Base-by-base conservation (phyloP, 2,329 filamentous ascomycete genomes). In the Talaromyces sp. region DNA sequence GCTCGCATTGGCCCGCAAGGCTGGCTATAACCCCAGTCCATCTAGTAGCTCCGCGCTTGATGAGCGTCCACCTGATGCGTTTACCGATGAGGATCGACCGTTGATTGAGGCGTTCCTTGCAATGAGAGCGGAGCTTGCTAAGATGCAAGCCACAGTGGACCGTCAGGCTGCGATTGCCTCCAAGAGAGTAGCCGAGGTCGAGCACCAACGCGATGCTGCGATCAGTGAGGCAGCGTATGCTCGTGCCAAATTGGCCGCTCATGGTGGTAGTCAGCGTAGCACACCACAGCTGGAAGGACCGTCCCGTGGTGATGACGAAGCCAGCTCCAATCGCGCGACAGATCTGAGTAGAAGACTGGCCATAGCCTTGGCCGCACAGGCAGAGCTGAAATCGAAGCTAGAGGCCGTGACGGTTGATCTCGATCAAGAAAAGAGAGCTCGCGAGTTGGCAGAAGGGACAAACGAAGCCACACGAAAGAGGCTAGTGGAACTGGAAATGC, bases 161-260 rank as follows among this genome's bases (percentile, higher is more conserved):
- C 88, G 92, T 70, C 95, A 98, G 79, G 91, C 93, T 13, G 84
- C 92, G 7, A 82, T 92, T 64, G 93, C 95, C 8, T 92, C 93
- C 0, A 93, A 90, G 76, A 88, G 94, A 68, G 93, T 99, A 68
- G 93, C 94, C 1, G 93, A 97, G 75, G 90, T 96, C 1, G 95
- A 99, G 76, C 93, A 91, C 75, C 95, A 99, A 80, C 87, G 96
- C 60, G 95, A 99, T 78, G 89, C 90, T 47, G 95, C 95, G n/a
- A 89, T 99, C 63, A 91, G 90, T 71, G 96, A 99, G 79, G 95
- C 95, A 0, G 91, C 95, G 0, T 98, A 98, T 77, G 92, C 93
- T 38, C 97, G 96, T 75, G 93, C 96, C 2, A 97, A 92, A 75
- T 82, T 97, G 61, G 93, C 93, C 34, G 93, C 93, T 7, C 90